phyloP scores from a whole-genome alignment of 495 filamentous ascomycete genomes.

The Poronia punctata region DNA sequence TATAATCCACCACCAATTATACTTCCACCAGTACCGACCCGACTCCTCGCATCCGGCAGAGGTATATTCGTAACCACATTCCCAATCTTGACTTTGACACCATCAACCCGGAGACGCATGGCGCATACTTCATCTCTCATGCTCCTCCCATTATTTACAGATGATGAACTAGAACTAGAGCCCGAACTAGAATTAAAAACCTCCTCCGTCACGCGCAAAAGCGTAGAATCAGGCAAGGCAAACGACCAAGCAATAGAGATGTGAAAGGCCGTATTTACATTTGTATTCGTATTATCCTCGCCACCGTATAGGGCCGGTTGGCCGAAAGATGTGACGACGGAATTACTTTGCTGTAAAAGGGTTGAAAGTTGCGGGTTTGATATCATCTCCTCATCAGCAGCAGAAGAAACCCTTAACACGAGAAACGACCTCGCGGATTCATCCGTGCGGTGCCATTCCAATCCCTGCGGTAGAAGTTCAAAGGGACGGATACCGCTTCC shows the following conservation, averaged over 20 bases:
- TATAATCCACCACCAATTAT: too few relatives aligned
- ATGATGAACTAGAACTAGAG: background rate
- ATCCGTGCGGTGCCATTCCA: conserved; percentile 39
- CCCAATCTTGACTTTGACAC: conserved; percentile 71
- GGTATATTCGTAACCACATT: conserved; percentile 57
- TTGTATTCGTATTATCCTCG: conserved; percentile 4
- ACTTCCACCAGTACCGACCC: conserved; percentile 11
- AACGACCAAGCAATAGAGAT: conserved; percentile 76
- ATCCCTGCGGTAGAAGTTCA: conserved; percentile 17
- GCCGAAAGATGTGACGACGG: conserved; percentile 45
- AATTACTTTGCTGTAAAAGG: conserved; percentile 61
- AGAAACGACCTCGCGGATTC: conserved; percentile 82
- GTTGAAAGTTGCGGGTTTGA: conserved; percentile 50
- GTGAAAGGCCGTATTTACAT: conserved; percentile 59
- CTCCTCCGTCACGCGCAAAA: conserved; percentile 24
- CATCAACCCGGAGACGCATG: conserved; percentile 37
- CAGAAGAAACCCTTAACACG: conserved; percentile 51
- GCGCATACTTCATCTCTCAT: conserved; percentile 13
- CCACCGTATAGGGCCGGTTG: conserved; percentile 67
- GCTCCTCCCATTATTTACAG: background rate
- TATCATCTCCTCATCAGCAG: background rate
- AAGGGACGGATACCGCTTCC: conserved; percentile 29
- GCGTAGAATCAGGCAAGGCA: conserved; percentile 33
- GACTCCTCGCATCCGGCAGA: conserved; percentile 28
- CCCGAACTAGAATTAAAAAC: too few relatives aligned